Conservation (phyloP, 768 basidiomycete genomes). For the Mycena indigotica region DNA sequence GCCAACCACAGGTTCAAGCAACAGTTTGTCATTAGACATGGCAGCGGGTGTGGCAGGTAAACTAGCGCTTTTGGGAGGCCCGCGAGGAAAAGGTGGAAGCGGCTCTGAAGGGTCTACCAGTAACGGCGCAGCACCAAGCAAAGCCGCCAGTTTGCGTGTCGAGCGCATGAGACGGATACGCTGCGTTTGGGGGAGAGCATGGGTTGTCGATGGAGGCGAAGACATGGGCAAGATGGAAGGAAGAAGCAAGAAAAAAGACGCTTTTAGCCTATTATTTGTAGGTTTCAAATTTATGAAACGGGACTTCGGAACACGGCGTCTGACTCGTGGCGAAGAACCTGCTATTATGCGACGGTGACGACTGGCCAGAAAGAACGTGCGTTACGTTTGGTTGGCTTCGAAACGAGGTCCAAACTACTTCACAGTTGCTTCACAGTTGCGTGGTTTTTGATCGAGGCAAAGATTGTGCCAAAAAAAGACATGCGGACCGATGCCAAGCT, state of each 20-base stretch:
- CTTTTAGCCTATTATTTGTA: neutral
- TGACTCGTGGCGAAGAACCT: neutral
- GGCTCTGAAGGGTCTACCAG: conserved; percentile 9
- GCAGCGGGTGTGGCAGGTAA: conserved; percentile 5
- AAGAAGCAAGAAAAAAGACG: neutral
- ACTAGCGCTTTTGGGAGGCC: neutral
- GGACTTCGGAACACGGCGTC: neutral
- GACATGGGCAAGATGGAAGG: neutral
- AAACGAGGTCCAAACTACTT: too few species aligned
- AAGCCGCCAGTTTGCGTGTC: conserved; percentile 16
- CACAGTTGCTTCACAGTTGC: too few species aligned
- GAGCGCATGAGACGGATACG: conserved; percentile 22
- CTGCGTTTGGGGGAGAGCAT: conserved; percentile 12
- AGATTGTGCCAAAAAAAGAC: too few species aligned
- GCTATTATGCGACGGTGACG: too few species aligned
- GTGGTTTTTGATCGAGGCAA: too few species aligned
- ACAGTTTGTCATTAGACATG: neutral
- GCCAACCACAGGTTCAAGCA: neutral
- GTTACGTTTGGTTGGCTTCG: too few species aligned
- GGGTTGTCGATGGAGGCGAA: conserved; percentile 11
- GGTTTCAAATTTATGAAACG: conserved; percentile 3
- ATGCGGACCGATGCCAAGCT: too few species aligned
- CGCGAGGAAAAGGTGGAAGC: neutral
- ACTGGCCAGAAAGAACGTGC: too few species aligned
- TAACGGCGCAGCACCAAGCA: conserved; percentile 15